Evolutionary conservation across 2,329 filamentous ascomycete genomes (phyloP).

Genomic region (Scytalidium sp.): DNA sequence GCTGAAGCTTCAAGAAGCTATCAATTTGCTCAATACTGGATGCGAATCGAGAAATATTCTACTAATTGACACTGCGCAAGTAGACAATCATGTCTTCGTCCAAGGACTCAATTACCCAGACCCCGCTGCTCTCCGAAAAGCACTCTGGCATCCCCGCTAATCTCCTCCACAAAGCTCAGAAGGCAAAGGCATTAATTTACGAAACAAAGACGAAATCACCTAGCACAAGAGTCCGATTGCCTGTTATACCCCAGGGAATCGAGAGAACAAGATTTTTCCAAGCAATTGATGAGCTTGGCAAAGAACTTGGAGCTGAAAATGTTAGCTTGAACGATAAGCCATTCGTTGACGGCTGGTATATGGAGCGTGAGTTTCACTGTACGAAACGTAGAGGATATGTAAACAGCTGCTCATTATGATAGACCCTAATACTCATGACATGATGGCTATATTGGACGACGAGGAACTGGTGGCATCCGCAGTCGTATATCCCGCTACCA

Average conservation of each 20-base stretch:
- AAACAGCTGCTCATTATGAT: not conserved
- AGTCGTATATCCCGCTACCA: conserved; percentile 39
- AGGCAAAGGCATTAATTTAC: conserved; percentile 31
- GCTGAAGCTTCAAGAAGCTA: not conserved
- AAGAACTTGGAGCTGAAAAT: conserved; percentile 32
- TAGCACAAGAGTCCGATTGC: conserved; percentile 25
- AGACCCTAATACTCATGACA: conserved; percentile 36
- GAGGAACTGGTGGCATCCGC: conserved; percentile 41
- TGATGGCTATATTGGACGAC: conserved; percentile 37
- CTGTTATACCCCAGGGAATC: conserved; percentile 37
- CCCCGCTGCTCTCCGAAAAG: conserved; percentile 31
- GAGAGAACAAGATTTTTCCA: conserved; percentile 30
- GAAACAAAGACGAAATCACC: conserved; percentile 30
- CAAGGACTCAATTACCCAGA: not conserved
- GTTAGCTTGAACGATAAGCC: conserved; percentile 40
- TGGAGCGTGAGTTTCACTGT: conserved; percentile 10
- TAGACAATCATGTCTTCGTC: not conserved
- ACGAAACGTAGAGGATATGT: not conserved
- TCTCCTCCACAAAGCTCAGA: conserved; percentile 34
- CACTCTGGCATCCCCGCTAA: conserved; percentile 37
- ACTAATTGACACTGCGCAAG: not conserved
- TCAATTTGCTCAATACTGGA: not conserved
- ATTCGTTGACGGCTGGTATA: conserved; percentile 36
- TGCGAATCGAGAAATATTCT: not conserved
- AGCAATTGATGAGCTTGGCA: conserved; percentile 33